Evolutionary conservation across 208 protist genomes (phyloP).

Genomic region (Naegleria lovaniensis): DNA sequence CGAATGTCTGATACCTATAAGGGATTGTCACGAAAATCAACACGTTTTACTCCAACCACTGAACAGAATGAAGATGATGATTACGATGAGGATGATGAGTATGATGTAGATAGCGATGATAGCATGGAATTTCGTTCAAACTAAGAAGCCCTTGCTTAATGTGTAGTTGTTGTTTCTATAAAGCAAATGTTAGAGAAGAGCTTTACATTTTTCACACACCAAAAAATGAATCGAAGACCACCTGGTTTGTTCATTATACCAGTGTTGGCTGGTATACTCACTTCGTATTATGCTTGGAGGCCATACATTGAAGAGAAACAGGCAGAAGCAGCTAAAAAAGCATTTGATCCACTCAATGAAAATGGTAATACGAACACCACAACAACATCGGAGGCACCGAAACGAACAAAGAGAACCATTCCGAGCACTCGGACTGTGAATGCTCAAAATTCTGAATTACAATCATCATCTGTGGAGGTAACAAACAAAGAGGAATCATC

Average conservation of each 20-base stretch:
- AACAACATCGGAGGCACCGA: not conserved
- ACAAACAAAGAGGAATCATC: too few relatives aligned
- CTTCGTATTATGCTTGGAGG: not conserved
- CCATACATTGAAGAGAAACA: not conserved
- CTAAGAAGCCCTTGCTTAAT: too few relatives aligned
- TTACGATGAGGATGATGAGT: not conserved
- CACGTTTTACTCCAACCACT: not conserved
- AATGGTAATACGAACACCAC: not conserved
- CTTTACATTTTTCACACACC: too few relatives aligned
- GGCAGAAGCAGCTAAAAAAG: not conserved
- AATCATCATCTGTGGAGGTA: too few relatives aligned
- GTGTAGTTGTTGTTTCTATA: too few relatives aligned
- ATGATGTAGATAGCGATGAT: constrained; percentile 19
- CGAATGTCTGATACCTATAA: not conserved
- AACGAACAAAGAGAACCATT: not conserved
- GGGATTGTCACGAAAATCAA: not conserved
- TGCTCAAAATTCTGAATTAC: too few relatives aligned
- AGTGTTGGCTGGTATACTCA: not conserved
- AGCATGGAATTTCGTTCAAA: not conserved
- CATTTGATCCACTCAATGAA: not conserved
- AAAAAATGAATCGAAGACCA: not conserved
- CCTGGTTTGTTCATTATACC: not conserved
- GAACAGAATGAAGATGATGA: not conserved
- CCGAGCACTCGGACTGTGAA: not conserved
- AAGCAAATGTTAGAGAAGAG: too few relatives aligned